phyloP scores from a whole-genome alignment of 805 yeast species.

The Barnettozyma populi region DNA sequence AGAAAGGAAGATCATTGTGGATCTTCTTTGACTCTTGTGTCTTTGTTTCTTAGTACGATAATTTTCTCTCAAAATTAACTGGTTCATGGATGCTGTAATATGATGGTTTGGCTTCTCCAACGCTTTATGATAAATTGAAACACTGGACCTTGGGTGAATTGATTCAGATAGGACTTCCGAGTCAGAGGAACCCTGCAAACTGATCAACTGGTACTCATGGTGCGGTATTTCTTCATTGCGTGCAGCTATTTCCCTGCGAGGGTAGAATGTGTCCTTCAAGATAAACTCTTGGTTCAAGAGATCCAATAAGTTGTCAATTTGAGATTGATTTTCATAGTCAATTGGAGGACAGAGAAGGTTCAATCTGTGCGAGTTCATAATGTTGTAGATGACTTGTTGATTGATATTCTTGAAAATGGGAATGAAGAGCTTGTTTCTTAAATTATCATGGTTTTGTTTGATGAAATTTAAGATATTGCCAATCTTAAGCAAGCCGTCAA shows the following conservation, averaged over 20 bases:
- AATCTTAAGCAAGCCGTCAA: constrained; percentile 26
- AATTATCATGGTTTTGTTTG: constrained; percentile 10
- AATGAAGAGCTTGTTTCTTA: constrained; percentile 16
- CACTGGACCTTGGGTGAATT: background rate
- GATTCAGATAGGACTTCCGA: constrained; percentile 7
- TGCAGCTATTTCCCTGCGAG: background rate
- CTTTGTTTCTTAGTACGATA: constrained; percentile 15
- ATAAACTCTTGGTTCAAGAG: constrained; percentile 18
- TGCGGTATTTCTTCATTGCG: background rate
- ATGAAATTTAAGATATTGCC: constrained; percentile 26
- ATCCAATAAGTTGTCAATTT: constrained; percentile 18
- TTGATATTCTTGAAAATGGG: constrained; percentile 24
- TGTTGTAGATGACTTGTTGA: constrained; percentile 15
- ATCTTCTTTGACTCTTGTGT: constrained; percentile 5
- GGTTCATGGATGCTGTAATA: background rate
- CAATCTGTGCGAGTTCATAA: constrained; percentile 15
- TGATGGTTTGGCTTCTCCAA: background rate
- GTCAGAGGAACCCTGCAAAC: constrained; percentile 1
- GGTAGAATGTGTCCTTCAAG: constrained; percentile 6
- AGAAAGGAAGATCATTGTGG: constrained; percentile 12
- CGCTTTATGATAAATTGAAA: background rate
- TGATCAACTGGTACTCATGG: constrained; percentile 7
- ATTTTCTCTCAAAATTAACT: background rate
- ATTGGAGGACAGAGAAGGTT: constrained; percentile 24
- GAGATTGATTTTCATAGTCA: constrained; percentile 14